phyloP scores from a whole-genome alignment of 805 yeast genomes.

The Metschnikowia cubensis region DNA sequence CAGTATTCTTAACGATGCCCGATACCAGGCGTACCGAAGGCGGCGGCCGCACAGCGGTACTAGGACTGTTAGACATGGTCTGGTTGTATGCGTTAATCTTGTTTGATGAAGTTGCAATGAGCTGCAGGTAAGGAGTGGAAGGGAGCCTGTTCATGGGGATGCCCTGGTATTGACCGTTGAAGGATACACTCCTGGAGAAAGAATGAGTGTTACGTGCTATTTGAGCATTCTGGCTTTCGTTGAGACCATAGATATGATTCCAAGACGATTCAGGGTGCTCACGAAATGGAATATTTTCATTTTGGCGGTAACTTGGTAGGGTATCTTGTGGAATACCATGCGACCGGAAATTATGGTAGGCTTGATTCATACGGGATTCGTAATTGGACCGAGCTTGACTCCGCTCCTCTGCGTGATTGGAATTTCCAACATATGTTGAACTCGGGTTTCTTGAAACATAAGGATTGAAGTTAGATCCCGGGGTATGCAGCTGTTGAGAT shows the following conservation, averaged over 20 bases:
- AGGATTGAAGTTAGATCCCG: neutral
- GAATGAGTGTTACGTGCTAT: neutral
- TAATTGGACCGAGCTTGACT: neutral
- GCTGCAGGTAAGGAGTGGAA: constrained; percentile 2
- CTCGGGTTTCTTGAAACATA: neutral
- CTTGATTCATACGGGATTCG: neutral
- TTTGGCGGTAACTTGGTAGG: neutral
- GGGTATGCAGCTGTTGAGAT: neutral
- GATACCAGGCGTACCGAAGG: constrained; percentile 8
- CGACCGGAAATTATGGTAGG: neutral
- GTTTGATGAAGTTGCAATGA: constrained; percentile 2
- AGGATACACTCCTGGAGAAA: neutral
- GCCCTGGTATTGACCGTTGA: neutral
- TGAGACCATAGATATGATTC: neutral
- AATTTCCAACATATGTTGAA: neutral
- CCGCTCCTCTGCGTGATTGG: neutral
- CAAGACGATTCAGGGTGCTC: neutral
- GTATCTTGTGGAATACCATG: neutral
- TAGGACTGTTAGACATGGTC: constrained; percentile 5
- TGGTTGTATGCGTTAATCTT: constrained; percentile 10
- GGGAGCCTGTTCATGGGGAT: neutral
- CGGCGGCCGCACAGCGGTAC: neutral
- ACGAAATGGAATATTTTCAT: neutral
- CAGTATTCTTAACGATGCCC: constrained; percentile 19
- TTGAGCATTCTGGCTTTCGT: neutral